Evolutionary conservation across 2,329 filamentous ascomycete species (phyloP), one percentile per base, ranked within the genome.

Genomic region (Paraphaeosphaeria minitans): DNA sequence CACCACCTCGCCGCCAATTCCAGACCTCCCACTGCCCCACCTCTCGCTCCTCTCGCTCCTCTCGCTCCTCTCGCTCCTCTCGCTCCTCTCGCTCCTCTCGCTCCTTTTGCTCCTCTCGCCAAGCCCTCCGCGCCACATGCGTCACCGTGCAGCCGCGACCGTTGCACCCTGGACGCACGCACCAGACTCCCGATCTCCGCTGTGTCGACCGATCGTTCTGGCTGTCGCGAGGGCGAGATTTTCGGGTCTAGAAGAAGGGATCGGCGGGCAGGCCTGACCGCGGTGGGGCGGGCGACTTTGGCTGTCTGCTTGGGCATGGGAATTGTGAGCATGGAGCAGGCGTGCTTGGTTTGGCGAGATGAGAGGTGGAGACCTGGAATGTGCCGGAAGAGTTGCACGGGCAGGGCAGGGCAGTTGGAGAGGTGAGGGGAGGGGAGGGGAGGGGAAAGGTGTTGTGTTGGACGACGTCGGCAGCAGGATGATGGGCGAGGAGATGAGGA

Each of bases 141-240:
- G 57, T 63, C 63, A 65, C 55, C 47, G 45, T 53, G 59, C 60
- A 65, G 56, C 57, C 10, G 33, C 29, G 9, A n/a, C 14, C 52
- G 39, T 46, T 27, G 52, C 22, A 21, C 6, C 29, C 10, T 31
- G 29, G 29, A 2, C 29, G 29, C 29, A 10, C 7, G 29, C 6
- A 8, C 29, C 29, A 8, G 29, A 12, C 7, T 8, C 8, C 29
- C 29, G 29, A 31, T 31, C 29, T 31, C 29, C 33, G 45, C 35
- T 12, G 46, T 19, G 31, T 50, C 9, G n/a, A 14, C 41, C 59
- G 59, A 64, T 64, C 59, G 59, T 56, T 60, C 33, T 41, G 33
- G 35, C 13, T 14, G 16, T 27, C 10, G 19, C 21, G 33, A 14
- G 10, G 8, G 29, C 39, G 42, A 13, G 53, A 50, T 55, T 35